Percentiles rank a stretch among this genome's conserved stretches.
Conservation (phyloP, 768 basidiomycete genomes). For the Collybiopsis confluens region DNA sequence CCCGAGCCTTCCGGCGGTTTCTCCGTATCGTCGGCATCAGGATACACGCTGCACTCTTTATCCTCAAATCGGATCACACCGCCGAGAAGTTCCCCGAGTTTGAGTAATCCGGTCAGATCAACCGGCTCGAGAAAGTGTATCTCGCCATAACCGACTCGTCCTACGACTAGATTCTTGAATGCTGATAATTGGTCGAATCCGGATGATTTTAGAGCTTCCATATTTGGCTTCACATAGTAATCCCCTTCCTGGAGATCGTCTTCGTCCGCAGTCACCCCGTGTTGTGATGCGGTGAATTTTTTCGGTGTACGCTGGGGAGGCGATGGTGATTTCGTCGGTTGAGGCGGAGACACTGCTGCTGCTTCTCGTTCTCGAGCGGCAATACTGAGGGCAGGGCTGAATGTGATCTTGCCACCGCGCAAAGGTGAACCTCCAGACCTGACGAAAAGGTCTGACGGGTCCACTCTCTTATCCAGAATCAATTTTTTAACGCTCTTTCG, state of each 20-base stretch:
- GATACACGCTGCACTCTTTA: constrained; percentile 92
- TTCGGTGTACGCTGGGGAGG: constrained; percentile 32
- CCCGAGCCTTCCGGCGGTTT: constrained; percentile 84
- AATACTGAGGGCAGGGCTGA: constrained; percentile 71
- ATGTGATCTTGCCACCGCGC: constrained; percentile 53
- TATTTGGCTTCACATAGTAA: constrained; percentile 84
- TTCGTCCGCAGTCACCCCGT: constrained; percentile 15
- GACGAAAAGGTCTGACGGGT: constrained; percentile 64
- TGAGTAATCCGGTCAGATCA: constrained; percentile 81
- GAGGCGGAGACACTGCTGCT: constrained; percentile 32
- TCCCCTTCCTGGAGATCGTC: constrained; percentile 73
- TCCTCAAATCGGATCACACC: constrained; percentile 84
- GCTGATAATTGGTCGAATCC: constrained; percentile 71
- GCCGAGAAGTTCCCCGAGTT: constrained; percentile 80
- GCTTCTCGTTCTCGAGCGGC: constrained; percentile 74
- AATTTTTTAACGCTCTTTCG: constrained; percentile 91
- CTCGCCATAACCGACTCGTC: constrained; percentile 88
- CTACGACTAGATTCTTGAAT: constrained; percentile 77
- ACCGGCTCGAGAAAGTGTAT: constrained; percentile 78
- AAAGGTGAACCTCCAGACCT: constrained; percentile 44
- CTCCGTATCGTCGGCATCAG: constrained; percentile 79
- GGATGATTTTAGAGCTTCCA: constrained; percentile 64
- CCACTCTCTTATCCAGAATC: constrained; percentile 80
- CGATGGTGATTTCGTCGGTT: constrained; percentile 16
- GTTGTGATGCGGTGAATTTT: constrained; percentile 25